Evolutionary conservation across 805 yeast species (phyloP).

Genomic region (Maudiozyma bulderi): DNA sequence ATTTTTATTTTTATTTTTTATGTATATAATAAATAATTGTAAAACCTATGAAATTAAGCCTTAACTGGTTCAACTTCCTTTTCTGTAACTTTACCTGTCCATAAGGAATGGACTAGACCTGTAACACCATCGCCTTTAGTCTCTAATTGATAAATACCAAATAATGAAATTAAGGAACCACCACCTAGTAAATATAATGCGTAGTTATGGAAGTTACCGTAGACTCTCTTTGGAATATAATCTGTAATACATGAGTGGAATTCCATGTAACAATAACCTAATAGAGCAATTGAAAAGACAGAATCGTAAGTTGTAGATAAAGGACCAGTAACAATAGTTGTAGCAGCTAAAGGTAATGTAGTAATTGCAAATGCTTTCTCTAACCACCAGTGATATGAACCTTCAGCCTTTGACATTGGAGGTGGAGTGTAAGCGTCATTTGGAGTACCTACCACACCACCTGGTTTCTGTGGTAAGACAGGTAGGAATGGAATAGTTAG

Average conservation of each 20-base stretch:
- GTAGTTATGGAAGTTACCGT: conserved; percentile 62
- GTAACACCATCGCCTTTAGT: conserved; percentile 72
- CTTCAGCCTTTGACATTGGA: conserved; percentile 51
- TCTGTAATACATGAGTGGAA: conserved; percentile 87
- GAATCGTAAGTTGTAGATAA: conserved; percentile 66
- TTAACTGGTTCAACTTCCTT: neutral
- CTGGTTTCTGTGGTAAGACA: conserved; percentile 74
- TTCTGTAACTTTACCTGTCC: conserved; percentile 3
- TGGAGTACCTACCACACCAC: conserved; percentile 83
- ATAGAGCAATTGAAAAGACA: conserved; percentile 49
- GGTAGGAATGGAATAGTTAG: conserved; percentile 43
- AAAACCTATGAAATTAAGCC: neutral
- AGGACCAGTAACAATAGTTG: conserved; percentile 66
- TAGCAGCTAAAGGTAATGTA: conserved; percentile 64
- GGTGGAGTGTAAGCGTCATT: conserved; percentile 81
- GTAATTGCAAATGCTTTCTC: conserved; percentile 65
- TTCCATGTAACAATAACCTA: conserved; percentile 79
- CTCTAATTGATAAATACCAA: conserved; percentile 77
- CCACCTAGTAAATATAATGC: conserved; percentile 60
- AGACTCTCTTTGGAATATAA: conserved; percentile 79
- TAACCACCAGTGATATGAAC: conserved; percentile 89
- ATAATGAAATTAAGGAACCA: conserved; percentile 61
- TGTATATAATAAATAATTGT: neutral
- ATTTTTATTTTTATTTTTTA: neutral
- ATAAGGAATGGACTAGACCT: conserved; percentile 26